Conservation (phyloP, 768 basidiomycete species). For the Lentinula guzmanii region DNA sequence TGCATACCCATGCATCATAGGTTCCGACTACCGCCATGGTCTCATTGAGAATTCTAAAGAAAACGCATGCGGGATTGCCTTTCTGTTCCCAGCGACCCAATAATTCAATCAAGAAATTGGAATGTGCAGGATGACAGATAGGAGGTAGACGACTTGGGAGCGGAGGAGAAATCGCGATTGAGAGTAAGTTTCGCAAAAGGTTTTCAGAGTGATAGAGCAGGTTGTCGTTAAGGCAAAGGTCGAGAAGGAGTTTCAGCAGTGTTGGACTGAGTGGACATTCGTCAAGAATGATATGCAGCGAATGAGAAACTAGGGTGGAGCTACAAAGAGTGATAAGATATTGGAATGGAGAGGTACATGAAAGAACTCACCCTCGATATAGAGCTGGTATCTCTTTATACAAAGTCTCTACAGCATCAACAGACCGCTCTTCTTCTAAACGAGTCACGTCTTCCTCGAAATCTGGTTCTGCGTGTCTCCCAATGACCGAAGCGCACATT, state of each 20-base stretch:
- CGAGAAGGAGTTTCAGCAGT: conserved; percentile 42
- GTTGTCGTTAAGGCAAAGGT: conserved; percentile 39
- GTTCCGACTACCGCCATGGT: conserved; percentile 17
- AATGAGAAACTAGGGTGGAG: conserved; percentile 45
- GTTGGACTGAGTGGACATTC: conserved; percentile 41
- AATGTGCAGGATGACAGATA: conserved; percentile 39
- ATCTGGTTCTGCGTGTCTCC: conserved; percentile 35
- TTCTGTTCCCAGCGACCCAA: conserved; percentile 30
- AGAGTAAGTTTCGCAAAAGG: conserved; percentile 37
- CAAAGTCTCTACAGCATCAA: conserved; percentile 25
- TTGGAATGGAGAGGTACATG: conserved; percentile 2
- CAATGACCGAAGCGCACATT: conserved; percentile 42
- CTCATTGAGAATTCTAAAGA: conserved; percentile 24
- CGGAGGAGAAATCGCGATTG: conserved; percentile 26
- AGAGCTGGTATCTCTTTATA: conserved; percentile 49
- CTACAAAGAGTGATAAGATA: neutral
- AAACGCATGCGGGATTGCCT: conserved; percentile 19
- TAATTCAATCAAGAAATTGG: conserved; percentile 40
- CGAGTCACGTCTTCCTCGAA: conserved; percentile 10
- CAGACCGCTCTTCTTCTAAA: conserved; percentile 18
- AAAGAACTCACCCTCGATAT: conserved; percentile 40
- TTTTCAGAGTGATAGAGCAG: conserved; percentile 36
- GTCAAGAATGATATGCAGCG: conserved; percentile 40
- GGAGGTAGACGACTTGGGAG: conserved; percentile 18
- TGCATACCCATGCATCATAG: conserved; percentile 34